Evolutionary conservation across 345 rosid species (phyloP).

Genomic region (Capsella bursapastoris): DNA sequence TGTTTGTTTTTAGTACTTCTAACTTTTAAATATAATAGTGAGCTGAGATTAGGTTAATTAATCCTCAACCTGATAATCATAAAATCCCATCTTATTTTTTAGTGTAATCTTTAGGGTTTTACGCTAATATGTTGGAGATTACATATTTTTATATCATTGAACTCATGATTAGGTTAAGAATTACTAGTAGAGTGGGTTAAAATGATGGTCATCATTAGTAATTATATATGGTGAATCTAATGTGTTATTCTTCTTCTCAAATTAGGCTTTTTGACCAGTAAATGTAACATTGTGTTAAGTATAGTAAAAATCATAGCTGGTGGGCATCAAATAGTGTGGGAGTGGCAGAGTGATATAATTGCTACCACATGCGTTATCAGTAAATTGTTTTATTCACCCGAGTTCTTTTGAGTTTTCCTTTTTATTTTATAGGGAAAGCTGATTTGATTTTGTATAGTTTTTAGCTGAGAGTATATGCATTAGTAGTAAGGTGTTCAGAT

Average conservation of each 20-base stretch:
- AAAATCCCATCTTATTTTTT: constrained; percentile 11
- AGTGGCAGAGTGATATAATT: constrained; percentile 46
- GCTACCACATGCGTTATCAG: constrained; percentile 42
- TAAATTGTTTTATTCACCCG: constrained; percentile 41
- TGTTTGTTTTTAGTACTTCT: constrained; percentile 18
- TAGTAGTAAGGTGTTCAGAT: constrained; percentile 6
- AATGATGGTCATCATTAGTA: background rate
- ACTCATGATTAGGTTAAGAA: constrained; percentile 16
- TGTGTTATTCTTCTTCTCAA: background rate
- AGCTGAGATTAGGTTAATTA: constrained; percentile 35
- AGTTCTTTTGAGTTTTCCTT: constrained; percentile 26
- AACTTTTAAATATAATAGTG: constrained; percentile 14
- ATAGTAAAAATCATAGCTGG: constrained; percentile 22
- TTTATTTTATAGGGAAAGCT: constrained; percentile 37
- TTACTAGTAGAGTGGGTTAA: background rate
- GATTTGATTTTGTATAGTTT: background rate
- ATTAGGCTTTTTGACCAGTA: constrained; percentile 11
- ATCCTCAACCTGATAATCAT: constrained; percentile 29
- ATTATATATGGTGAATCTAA: background rate
- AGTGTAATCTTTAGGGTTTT: background rate
- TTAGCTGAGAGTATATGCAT: background rate
- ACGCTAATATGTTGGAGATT: background rate
- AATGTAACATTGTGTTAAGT: background rate
- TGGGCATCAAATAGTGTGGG: constrained; percentile 45
- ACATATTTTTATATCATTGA: constrained; percentile 1